phyloP scores from a whole-genome alignment of 306 rosid genomes.

The Lithocarpus polystachyus region DNA sequence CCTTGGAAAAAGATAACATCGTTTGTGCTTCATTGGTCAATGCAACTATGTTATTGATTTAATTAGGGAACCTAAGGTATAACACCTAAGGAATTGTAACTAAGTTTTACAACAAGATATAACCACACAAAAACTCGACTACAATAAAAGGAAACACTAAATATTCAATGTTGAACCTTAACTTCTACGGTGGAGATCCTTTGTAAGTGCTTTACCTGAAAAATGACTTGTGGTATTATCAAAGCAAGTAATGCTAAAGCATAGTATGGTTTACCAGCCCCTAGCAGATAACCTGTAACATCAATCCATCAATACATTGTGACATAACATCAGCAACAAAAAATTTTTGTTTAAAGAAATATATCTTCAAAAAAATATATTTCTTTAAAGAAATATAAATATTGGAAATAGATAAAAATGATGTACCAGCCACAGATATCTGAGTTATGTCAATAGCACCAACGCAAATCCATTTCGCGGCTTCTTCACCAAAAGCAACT shows the following conservation, averaged over 20 bases:
- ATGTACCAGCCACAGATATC: constrained; percentile 74
- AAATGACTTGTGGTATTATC: constrained; percentile 77
- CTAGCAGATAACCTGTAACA: constrained; percentile 79
- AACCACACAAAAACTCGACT: background rate
- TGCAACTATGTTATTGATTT: no score
- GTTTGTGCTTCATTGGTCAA: no score
- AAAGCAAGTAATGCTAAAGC: constrained; percentile 83
- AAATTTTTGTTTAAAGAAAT: background rate
- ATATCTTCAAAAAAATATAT: background rate
- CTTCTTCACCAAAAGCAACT: constrained; percentile 91
- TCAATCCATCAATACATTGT: background rate
- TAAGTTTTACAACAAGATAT: background rate
- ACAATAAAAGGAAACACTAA: background rate
- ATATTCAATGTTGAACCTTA: background rate
- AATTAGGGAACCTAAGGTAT: no score
- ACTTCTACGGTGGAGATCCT: background rate
- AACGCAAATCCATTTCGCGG: constrained; percentile 98
- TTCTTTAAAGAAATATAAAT: background rate
- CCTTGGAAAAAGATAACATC: no score
- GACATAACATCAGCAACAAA: background rate
- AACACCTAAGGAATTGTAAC: no score
- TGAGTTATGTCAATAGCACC: constrained; percentile 97
- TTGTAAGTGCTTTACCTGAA: constrained; percentile 62
- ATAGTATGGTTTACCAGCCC: constrained; percentile 83
- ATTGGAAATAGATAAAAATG: constrained; percentile 12